Percentiles rank a stretch among this genome's conserved stretches.
These are phyloP conservation scores for Lactuca sativa DNA, from an alignment of 129 eudicot species.

Conservation along the genomic window DNA sequence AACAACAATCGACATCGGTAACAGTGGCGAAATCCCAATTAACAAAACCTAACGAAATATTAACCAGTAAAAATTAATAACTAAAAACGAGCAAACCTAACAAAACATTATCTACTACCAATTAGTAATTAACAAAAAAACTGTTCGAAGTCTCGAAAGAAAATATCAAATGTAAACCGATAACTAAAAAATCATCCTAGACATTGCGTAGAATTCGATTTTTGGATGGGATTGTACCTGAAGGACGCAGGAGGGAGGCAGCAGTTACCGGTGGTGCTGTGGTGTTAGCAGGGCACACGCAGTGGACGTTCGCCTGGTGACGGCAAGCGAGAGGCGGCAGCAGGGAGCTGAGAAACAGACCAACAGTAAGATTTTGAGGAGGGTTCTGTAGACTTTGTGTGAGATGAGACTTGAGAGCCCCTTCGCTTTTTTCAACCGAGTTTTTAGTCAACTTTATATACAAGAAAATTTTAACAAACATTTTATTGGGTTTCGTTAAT, in stretches of 20 bases:
- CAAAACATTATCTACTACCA: not conserved
- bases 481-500: not conserved
- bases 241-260: too few species aligned
- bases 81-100: too few species aligned
- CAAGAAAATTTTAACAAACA: too few species aligned
- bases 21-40: not conserved
- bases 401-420: not conserved
- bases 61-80: not conserved
- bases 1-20: constrained; percentile 19
- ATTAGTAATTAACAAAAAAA: too few species aligned
- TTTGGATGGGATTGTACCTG: not conserved
- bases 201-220: not conserved
- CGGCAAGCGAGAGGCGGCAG: not conserved
- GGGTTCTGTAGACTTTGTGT: not conserved
- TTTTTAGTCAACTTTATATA: too few species aligned
- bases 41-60: not conserved
- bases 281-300: not conserved
- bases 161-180: not conserved
- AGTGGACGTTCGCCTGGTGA: not conserved
- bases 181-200: not conserved
- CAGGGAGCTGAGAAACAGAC: not conserved
- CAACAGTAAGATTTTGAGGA: not conserved
- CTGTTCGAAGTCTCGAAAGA: not conserved
- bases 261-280: too few species aligned
- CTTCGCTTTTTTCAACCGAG: too few species aligned